Evolutionary conservation across 148 eudicot species (phyloP), one percentile per base, ranked within the genome.

Genomic region (Rhododendron mucronatum): DNA sequence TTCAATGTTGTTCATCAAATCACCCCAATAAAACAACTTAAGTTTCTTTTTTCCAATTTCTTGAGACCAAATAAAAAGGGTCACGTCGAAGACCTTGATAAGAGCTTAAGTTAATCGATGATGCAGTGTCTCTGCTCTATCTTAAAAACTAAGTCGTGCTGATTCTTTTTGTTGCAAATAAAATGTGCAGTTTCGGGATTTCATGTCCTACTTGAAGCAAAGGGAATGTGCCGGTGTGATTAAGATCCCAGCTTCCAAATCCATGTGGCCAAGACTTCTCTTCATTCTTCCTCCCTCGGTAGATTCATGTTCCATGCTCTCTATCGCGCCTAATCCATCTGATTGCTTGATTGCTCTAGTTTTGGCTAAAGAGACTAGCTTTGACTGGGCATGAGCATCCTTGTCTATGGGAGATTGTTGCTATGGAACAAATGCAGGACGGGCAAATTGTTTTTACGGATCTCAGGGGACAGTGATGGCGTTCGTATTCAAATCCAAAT

Each of bases 221-320:
- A 93, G 99, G 87, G 98, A 94, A 82, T 97, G 96, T 90, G 98
- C 95, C 9, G 99, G 99, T 48, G 99, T 95, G 39, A 95, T 97
- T 41, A 97, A 97, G 91, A 90, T 97, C 83, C 95, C 98, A 18
- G 94, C 96, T 45, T 65, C 87, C 23, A 93, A 90, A 76, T 79
- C 95, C 82, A 84, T 93, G 53, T 95, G 99, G 99, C 90, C 96
- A 20, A 93, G 98, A 74, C 91, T 93, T 69, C 93, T 97, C 69
- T 97, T 97, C 90, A 93, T 97, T 82, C 98, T 97, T 76, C 98
- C 99, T 13, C 90, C 88, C 85, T 94, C 98, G 9, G 87, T 87
- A 5, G 99, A 97, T 82, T 89, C 88, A 59, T 93, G 93, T 87
- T 91, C 98, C 47, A 69, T 94, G 96, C 94, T 97, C 59, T 89